Evolutionary conservation across 2,329 filamentous ascomycete species (phyloP).

Genomic region (Coleophoma eucalyptorum): DNA sequence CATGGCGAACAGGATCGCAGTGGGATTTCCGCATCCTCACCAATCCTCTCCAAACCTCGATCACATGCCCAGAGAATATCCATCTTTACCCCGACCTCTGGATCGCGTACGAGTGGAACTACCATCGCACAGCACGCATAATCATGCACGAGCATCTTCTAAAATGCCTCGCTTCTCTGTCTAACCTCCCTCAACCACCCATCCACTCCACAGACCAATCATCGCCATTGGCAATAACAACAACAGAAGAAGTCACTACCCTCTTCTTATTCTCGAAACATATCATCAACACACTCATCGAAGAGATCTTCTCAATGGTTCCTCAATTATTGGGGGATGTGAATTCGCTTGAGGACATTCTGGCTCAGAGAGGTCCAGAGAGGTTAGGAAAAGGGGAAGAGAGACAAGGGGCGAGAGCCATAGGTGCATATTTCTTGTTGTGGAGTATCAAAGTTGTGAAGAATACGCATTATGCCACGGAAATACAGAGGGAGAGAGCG

Average conservation of each 20-base stretch:
- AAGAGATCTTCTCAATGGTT: slow-evolving; percentile 31
- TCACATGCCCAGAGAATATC: slow-evolving; percentile 13
- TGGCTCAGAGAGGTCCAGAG: too few relatives aligned
- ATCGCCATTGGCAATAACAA: slow-evolving; percentile 4
- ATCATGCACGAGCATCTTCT: slow-evolving; percentile 32
- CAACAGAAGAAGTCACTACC: background rate
- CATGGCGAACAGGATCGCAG: slow-evolving; percentile 28
- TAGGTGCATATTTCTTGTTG: slow-evolving; percentile 34
- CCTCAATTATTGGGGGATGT: slow-evolving; percentile 34
- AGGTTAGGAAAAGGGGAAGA: slow-evolving; percentile 5
- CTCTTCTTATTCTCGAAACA: background rate
- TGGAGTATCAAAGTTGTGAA: slow-evolving; percentile 36
- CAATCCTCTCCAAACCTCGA: slow-evolving; percentile 7
- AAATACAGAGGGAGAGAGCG: slow-evolving; percentile 25
- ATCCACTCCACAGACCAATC: slow-evolving; percentile 4
- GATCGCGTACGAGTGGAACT: slow-evolving; percentile 39
- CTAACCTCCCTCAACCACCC: slow-evolving; percentile 6
- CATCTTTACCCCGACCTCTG: slow-evolving; percentile 34
- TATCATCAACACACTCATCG: slow-evolving; percentile 25
- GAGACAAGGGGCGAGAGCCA: slow-evolving; percentile 16
- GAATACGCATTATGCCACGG: slow-evolving; percentile 12
- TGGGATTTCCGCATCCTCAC: slow-evolving; percentile 27
- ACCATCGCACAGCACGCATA: slow-evolving; percentile 33
- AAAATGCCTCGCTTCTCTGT: slow-evolving; percentile 15
- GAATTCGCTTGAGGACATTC: slow-evolving; percentile 11